Conservation (phyloP, 306 rosid species). For the Parietaria judaica region DNA sequence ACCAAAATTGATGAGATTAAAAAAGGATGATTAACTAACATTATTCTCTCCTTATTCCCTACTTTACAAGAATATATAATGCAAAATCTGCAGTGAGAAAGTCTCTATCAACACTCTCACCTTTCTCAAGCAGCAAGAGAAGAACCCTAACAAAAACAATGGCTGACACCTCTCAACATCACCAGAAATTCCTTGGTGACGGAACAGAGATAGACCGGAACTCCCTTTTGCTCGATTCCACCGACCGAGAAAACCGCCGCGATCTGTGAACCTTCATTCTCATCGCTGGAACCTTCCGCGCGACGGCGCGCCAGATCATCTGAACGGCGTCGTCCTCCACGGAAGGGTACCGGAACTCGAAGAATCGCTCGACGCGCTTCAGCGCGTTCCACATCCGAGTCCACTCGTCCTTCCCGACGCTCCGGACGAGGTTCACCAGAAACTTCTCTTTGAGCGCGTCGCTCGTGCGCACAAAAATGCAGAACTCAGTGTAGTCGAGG, state of each 20-base stretch:
- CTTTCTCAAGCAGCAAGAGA: conserved; percentile 17
- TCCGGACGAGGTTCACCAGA: conserved; percentile 43
- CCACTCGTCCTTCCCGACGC: conserved; percentile 61
- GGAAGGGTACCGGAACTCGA: conserved; percentile 68
- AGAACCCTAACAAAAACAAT: background rate
- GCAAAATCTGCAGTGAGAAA: conserved; percentile 17
- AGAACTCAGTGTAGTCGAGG: conserved; percentile 69
- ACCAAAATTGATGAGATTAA: background rate
- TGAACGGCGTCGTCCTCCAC: conserved; percentile 64
- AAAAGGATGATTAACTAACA: background rate
- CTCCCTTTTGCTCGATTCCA: conserved; percentile 9
- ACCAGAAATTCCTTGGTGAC: conserved; percentile 43
- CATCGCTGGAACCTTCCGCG: conserved; percentile 53
- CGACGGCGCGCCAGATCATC: conserved; percentile 83
- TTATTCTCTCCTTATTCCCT: background rate
- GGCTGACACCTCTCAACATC: background rate
- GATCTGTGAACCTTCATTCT: conserved; percentile 46
- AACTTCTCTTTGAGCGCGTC: conserved; percentile 52
- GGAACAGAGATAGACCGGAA: conserved; percentile 23
- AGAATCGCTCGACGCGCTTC: conserved; percentile 52
- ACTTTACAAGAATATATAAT: conserved; percentile 8
- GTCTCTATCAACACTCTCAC: conserved; percentile 12
- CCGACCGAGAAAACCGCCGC: conserved; percentile 37
- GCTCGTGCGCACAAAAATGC: conserved; percentile 56
- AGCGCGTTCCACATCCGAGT: conserved; percentile 62